phyloP scores from a whole-genome alignment of 202 grass and related monocot species.

The Zoysia matrella region DNA sequence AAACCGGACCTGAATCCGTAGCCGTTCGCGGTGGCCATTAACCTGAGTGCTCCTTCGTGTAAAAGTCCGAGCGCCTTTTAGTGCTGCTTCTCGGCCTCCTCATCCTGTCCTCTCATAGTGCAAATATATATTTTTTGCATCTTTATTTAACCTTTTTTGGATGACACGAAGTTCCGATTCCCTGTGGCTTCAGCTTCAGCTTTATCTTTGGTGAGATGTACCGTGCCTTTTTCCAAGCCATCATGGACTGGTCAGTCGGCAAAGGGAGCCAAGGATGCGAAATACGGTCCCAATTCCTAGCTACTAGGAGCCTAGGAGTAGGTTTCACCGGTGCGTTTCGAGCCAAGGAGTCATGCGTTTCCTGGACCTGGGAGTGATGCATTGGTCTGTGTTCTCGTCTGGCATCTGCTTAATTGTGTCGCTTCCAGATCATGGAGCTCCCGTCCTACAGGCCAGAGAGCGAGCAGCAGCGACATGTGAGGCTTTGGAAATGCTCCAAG shows the following conservation, averaged over 20 bases:
- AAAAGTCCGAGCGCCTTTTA: slow-evolving; percentile 33
- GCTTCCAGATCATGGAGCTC: slow-evolving; percentile 2
- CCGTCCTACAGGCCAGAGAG: neutral
- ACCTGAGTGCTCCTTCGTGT: slow-evolving; percentile 11
- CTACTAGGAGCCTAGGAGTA: neutral
- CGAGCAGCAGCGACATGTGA: neutral
- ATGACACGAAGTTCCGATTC: slow-evolving; percentile 35
- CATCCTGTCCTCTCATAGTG: slow-evolving; percentile 38
- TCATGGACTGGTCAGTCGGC: slow-evolving; percentile 11
- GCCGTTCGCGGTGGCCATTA: slow-evolving; percentile 2
- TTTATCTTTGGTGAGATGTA: slow-evolving; percentile 24
- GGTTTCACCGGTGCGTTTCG: neutral
- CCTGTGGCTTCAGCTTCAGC: slow-evolving; percentile 22
- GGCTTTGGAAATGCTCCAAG: neutral
- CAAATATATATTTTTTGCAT: slow-evolving; percentile 4
- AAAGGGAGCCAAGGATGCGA: slow-evolving; percentile 12
- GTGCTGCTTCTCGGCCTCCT: slow-evolving; percentile 24
- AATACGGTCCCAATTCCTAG: slow-evolving; percentile 1
- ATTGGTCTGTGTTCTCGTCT: neutral
- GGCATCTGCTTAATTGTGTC: neutral
- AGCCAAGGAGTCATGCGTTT: neutral
- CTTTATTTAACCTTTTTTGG: slow-evolving; percentile 33
- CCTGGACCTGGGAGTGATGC: slow-evolving; percentile 2
- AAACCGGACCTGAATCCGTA: neutral
- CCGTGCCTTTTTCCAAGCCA: slow-evolving; percentile 19